Base-by-base conservation (phyloP, 2,329 filamentous ascomycete genomes). In the Colletotrichum scovillei region DNA sequence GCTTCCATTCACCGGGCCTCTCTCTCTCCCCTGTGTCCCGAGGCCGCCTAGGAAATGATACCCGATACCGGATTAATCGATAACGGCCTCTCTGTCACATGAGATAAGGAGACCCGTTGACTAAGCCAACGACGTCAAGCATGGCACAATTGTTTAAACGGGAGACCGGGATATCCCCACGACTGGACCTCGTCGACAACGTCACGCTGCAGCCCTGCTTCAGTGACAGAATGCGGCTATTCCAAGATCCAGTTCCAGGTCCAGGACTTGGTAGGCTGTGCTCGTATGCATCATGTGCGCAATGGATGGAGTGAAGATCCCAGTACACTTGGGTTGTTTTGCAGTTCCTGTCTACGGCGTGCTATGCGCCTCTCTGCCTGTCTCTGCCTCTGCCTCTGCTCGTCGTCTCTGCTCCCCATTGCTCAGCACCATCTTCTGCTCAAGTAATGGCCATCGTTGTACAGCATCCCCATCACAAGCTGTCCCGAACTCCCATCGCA, bases 171-270 rank as follows among this genome's bases (percentile, higher is more conserved):
- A 62, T 60, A 57, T 62, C 56, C 71, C 71, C 35, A 62, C 35
- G 28, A 28, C 19, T 8, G 9, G 35, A n/a, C 26, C 56, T 42
- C 28, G 66, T 49, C 57, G 49, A n/a, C 53, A 62, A 73, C 71
- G 71, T 73, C 71, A 73, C 71, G 49, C 49, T 71, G 71, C 67
- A 73, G 71, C 71, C 71, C 62, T 73, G 71, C 56, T 60, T 60
- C 24, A 1, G 53, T 53, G 66, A 55, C 32, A 35, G 24, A 65
- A 16, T 38, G 49, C 28, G 19, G 53, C 30, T 12, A 70, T 56
- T 49, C 52, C 66, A 73, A 60, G 59, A 32, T 32, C 16, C 30
- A n/a, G 42, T 19, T 8, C 38, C 30, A 22, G 42, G 42, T 42
- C 38, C 24, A 49, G 19, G 19, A 49, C 19, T n/a, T n/a, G 38